Evolutionary conservation across 129 eudicot genomes (phyloP).

Genomic region (Artemisia annua): DNA sequence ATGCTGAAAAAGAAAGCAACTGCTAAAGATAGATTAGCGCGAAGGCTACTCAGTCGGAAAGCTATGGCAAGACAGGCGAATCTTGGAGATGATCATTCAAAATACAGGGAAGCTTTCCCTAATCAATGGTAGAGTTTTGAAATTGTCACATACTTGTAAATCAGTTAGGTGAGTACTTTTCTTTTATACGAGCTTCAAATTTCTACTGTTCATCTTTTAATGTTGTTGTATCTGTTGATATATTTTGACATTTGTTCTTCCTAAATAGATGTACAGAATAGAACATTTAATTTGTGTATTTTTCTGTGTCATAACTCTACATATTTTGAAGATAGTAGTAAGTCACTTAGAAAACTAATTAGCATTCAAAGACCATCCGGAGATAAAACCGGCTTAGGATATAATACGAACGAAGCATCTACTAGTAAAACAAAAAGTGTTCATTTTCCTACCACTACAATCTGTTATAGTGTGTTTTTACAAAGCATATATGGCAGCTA

Average conservation of each 20-base stretch:
- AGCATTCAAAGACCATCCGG: too few relatives aligned
- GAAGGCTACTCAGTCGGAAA: conserved; percentile 59
- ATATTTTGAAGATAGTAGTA: too few relatives aligned
- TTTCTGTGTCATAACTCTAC: conserved; percentile 4
- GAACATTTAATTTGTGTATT: not conserved
- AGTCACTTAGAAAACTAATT: too few relatives aligned
- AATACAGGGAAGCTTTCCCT: conserved; percentile 87
- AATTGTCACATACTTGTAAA: not conserved
- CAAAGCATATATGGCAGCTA: too few relatives aligned
- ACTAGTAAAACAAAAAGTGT: too few relatives aligned
- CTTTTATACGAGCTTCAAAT: not conserved
- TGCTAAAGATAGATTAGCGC: conserved; percentile 63
- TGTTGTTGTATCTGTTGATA: not conserved
- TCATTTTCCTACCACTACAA: too few relatives aligned
- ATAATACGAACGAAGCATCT: too few relatives aligned
- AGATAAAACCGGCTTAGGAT: too few relatives aligned
- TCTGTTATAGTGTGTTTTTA: not conserved
- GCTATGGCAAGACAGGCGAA: conserved; percentile 54
- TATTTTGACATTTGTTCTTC: not conserved
- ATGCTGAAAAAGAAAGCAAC: conserved; percentile 90
- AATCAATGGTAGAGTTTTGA: conserved; percentile 74
- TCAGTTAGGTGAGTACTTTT: not conserved
- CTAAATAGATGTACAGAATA: conserved; percentile 12
- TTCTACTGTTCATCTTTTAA: not conserved
- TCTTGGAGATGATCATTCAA: conserved; percentile 58